phyloP scores from a whole-genome alignment of 805 yeast genomes.

The Candida tibetensis region DNA sequence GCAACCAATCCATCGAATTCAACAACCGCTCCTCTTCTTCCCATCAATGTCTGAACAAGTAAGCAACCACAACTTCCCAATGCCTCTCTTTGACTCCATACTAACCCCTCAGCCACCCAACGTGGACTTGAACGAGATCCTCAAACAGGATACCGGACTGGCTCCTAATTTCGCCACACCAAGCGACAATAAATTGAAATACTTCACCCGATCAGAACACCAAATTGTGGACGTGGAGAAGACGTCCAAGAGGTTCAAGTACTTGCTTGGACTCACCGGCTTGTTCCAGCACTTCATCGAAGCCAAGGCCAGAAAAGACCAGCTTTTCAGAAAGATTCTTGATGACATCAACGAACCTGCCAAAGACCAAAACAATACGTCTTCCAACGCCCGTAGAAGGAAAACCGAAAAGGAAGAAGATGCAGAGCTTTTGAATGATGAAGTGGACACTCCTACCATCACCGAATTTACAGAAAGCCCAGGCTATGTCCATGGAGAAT shows the following conservation, averaged over 20 bases:
- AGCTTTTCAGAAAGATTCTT: slow-evolving; percentile 51
- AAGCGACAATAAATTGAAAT: slow-evolving; percentile 12
- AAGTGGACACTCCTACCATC: slow-evolving; percentile 29
- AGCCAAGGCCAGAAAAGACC: slow-evolving; percentile 61
- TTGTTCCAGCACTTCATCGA: slow-evolving; percentile 68
- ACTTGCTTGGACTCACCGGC: slow-evolving; percentile 61
- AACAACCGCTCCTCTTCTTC: no score
- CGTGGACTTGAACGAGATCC: slow-evolving; percentile 8
- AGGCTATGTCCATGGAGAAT: slow-evolving; percentile 50
- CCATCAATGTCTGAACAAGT: no score
- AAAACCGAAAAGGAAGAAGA: slow-evolving; percentile 79
- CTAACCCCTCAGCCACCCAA: no score
- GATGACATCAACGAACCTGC: slow-evolving; percentile 29
- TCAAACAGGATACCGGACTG: slow-evolving; percentile 1
- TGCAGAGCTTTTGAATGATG: slow-evolving; percentile 65
- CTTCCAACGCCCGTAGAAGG: slow-evolving; percentile 45
- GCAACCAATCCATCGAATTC: neutral
- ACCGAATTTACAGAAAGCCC: slow-evolving; percentile 54
- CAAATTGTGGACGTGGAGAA: slow-evolving; percentile 51
- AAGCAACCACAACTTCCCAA: no score
- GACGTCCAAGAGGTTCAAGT: slow-evolving; percentile 65
- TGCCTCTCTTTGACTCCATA: no score
- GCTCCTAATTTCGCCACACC: slow-evolving; percentile 2
- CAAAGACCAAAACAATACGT: slow-evolving; percentile 11
- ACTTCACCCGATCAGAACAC: slow-evolving; percentile 34